These are phyloP conservation scores for Xylariaceae sp. DNA, from an alignment of 2,329 filamentous ascomycete genomes.

Conservation along the genomic window DNA sequence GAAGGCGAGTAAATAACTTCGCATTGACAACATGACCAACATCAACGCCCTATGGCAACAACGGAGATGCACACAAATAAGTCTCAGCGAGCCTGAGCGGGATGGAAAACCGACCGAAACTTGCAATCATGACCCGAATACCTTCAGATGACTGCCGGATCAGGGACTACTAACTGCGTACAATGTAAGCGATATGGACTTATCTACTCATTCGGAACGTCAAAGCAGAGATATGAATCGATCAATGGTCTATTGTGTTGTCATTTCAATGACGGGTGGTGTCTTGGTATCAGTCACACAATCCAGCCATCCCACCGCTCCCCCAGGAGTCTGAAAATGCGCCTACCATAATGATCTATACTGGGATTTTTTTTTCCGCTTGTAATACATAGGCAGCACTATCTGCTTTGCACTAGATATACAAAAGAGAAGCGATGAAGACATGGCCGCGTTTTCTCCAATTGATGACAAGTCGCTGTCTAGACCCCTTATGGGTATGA, in stretches of 20 bases:
- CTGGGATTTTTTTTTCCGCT: not conserved
- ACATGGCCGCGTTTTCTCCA: not conserved
- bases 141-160: too few relatives aligned
- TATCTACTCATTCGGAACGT: too few relatives aligned
- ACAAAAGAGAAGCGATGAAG: constrained; percentile 26
- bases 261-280: constrained; percentile 13
- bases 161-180: too few relatives aligned
- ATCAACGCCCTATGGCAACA: too few relatives aligned
- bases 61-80: too few relatives aligned
- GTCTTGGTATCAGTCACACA: constrained; percentile 13
- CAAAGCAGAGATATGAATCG: constrained; percentile 3
- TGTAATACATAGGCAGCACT: not conserved
- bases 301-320: constrained; percentile 8
- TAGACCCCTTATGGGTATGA: not conserved
- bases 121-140: too few relatives aligned
- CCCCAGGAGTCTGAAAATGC: constrained; percentile 12
- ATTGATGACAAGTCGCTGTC: not conserved
- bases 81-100: too few relatives aligned
- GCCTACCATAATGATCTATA: constrained; percentile 2
- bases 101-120: too few relatives aligned
- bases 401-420: constrained; percentile 7
- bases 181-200: too few relatives aligned
- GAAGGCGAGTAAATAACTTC: too few relatives aligned
- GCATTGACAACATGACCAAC: too few relatives aligned
- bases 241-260: constrained; percentile 11